phyloP scores from a whole-genome alignment of 2,329 filamentous ascomycete species.

The Aspergillus unguis region DNA sequence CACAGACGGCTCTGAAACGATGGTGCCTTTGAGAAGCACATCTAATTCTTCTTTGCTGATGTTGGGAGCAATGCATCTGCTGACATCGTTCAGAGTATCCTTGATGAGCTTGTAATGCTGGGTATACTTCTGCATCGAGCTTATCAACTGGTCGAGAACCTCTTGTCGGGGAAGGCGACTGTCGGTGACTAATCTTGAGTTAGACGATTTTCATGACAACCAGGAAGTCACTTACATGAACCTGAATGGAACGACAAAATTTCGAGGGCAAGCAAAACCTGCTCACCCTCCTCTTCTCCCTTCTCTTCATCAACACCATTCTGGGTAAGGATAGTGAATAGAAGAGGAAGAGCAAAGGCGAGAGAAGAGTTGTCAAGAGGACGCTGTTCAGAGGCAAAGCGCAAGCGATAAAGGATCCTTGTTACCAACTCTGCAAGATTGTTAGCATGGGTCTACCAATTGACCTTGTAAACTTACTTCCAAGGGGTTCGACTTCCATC shows the following conservation, averaged over 20 bases:
- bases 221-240: constrained; percentile 52
- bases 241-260: constrained; percentile 85
- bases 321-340: constrained; percentile 73
- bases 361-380: constrained; percentile 86
- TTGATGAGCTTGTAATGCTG: constrained; percentile 95
- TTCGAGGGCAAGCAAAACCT: constrained; percentile 83
- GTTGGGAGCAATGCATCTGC: constrained; percentile 78
- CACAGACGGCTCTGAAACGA: constrained; percentile 75
- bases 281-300: constrained; percentile 78
- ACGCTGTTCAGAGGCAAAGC: constrained; percentile 88
- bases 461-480: constrained; percentile 46
- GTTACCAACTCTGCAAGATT: constrained; percentile 61
- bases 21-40: constrained; percentile 72
- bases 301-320: constrained; percentile 67
- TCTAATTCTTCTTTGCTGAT: constrained; percentile 69
- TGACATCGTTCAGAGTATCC: constrained; percentile 84
- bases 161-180: constrained; percentile 71
- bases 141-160: constrained; percentile 68
- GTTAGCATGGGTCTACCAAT: constrained; percentile 13
- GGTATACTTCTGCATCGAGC: constrained; percentile 80
- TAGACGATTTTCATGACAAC: not conserved
- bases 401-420: constrained; percentile 81
- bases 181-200: constrained; percentile 52
- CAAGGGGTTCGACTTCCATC: constrained; percentile 74
- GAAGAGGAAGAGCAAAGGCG: constrained; percentile 78